Conservation (phyloP, 2,329 filamentous ascomycete species). For the Ascochyta viciae-villosae region DNA sequence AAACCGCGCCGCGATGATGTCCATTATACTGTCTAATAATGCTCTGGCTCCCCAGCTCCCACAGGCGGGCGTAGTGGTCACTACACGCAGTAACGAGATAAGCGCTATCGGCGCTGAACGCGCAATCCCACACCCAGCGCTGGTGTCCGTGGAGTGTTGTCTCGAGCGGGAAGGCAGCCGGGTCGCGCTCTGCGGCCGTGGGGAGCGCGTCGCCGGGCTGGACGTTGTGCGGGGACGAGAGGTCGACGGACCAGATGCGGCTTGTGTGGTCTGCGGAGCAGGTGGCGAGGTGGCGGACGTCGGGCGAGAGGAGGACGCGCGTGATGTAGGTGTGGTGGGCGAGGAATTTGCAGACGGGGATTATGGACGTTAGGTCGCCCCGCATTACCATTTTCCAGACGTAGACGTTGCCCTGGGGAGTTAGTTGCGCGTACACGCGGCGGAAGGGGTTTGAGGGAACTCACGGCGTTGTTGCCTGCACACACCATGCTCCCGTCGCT, state of each 20-base stretch:
- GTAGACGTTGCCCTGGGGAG: conserved; percentile 84
- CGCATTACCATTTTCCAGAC: conserved; percentile 93
- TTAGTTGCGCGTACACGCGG: background rate
- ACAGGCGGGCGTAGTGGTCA: conserved; percentile 90
- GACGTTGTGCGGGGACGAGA: conserved; percentile 45
- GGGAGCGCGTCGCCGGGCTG: conserved; percentile 42
- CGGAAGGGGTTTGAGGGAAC: conserved; percentile 27
- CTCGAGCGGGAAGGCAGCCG: conserved; percentile 76
- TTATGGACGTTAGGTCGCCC: conserved; percentile 80
- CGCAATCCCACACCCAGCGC: conserved; percentile 97
- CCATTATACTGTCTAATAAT: conserved; percentile 96
- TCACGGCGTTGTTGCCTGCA: conserved; percentile 87
- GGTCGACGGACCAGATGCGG: conserved; percentile 93
- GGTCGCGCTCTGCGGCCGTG: conserved; percentile 47
- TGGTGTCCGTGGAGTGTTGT: conserved; percentile 90
- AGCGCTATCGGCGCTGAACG: conserved; percentile 90
- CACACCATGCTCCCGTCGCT: conserved; percentile 92
- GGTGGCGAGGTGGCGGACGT: conserved; percentile 92
- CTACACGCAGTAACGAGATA: conserved; percentile 93
- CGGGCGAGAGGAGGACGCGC: conserved; percentile 86
- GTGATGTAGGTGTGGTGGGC: conserved; percentile 94
- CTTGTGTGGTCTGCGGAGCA: conserved; percentile 94
- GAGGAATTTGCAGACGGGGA: conserved; percentile 86
- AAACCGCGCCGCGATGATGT: conserved; percentile 89
- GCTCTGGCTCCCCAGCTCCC: conserved; percentile 85